These are phyloP conservation scores for Dalechampia spathulata DNA, from an alignment of 441 rosid genomes.

Conservation along the genomic window DNA sequence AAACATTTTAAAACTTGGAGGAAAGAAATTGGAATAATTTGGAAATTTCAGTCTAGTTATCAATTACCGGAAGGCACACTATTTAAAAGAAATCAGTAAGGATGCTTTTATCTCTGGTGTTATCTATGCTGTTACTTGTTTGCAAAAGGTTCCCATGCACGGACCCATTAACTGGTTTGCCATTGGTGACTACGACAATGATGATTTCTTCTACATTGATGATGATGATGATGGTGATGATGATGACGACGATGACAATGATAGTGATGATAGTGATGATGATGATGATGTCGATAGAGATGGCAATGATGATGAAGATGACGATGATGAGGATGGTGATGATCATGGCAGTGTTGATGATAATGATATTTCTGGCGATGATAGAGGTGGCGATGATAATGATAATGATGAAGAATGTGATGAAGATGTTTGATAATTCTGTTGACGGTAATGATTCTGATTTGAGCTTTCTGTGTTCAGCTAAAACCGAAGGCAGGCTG, in stretches of 20 bases:
- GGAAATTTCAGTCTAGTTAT: background rate
- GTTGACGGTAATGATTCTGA: slow-evolving; percentile 24
- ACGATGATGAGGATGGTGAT: slow-evolving; percentile 9
- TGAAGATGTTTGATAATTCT: slow-evolving; percentile 9
- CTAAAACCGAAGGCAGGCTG: slow-evolving; percentile 45
- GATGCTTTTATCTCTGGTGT: slow-evolving; percentile 19
- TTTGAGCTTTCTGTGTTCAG: slow-evolving; percentile 53
- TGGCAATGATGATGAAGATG: slow-evolving; percentile 14
- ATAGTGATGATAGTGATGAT: slow-evolving; percentile 5
- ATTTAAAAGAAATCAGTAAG: background rate
- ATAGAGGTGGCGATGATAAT: slow-evolving; percentile 5
- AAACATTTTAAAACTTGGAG: background rate
- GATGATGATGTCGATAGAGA: slow-evolving; percentile 7
- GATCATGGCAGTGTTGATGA: slow-evolving; percentile 9
- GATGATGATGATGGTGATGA: slow-evolving; percentile 3
- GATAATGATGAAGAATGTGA: slow-evolving; percentile 9
- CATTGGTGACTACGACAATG: slow-evolving; percentile 13
- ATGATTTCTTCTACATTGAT: slow-evolving; percentile 13
- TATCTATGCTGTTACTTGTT: slow-evolving; percentile 47
- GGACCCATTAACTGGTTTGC: slow-evolving; percentile 25
- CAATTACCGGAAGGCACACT: background rate
- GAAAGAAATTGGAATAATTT: background rate
- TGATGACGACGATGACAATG: slow-evolving; percentile 10
- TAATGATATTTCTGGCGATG: slow-evolving; percentile 18
- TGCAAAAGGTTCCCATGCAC: slow-evolving; percentile 35